These are phyloP conservation scores for Vitrella brassicaformis DNA, from an alignment of 73 alveolate species.

Conservation along the genomic window DNA sequence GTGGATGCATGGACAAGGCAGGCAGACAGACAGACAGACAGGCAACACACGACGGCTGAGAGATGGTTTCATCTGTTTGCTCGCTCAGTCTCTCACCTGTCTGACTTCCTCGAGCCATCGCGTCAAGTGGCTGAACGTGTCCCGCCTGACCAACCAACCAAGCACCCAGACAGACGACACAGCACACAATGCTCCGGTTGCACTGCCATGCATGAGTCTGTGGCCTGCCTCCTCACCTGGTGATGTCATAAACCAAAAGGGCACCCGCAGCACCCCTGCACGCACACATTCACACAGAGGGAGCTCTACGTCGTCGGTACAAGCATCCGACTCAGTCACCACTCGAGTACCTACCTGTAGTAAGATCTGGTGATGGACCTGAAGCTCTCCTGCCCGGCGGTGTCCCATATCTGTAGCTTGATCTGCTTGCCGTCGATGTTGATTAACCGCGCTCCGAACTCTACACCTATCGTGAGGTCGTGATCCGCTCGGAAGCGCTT, in stretches of 20 bases:
- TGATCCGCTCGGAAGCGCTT: constrained; percentile 66
- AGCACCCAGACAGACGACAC: neutral
- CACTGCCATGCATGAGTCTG: no score
- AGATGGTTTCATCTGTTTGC: no score
- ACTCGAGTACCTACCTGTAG: constrained; percentile 1
- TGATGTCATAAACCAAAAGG: constrained; percentile 68
- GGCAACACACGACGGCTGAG: no score
- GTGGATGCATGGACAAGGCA: no score
- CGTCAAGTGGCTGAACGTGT: constrained; percentile 67
- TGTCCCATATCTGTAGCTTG: constrained; percentile 78
- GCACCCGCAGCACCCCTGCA: constrained; percentile 66
- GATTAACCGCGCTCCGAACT: constrained; percentile 62
- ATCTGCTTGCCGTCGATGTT: constrained; percentile 59
- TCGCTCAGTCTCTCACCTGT: no score
- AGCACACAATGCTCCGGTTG: neutral
- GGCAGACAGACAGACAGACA: no score
- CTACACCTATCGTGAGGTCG: constrained; percentile 80
- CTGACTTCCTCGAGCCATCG: constrained; percentile 73
- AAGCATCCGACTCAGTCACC: neutral
- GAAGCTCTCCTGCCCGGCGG: constrained; percentile 67
- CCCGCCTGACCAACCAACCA: constrained; percentile 32
- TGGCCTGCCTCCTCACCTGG: no score
- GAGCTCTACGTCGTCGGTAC: no score
- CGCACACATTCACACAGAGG: neutral
- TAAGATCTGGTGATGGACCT: constrained; percentile 55